Base-by-base conservation (phyloP, 2,329 filamentous ascomycete genomes). In the Myriosclerotinia curreyana region DNA sequence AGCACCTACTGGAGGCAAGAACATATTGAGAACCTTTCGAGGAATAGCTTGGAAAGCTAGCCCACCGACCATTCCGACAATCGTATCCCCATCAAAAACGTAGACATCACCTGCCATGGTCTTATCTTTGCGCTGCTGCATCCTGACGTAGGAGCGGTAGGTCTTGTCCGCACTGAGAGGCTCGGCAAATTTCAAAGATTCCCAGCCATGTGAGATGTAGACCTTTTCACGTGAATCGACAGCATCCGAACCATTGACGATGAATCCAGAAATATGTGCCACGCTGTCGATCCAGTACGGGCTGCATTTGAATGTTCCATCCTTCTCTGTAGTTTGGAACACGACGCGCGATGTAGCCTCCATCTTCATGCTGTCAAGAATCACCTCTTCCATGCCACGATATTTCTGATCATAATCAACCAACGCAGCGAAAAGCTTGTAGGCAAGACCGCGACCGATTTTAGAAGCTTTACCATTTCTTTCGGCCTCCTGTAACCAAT, bases 341-440 rank as follows among this genome's bases (percentile, higher is more conserved):
- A 70, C 70, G 42, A 81, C 71, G 71, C 73, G 75, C 67, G 78
- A 76, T 42, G 79, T 78, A 46, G 79, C 78, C 71, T 81, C 79
- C 68, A 77, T 77, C 15, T 75, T 70, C 58, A 86, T 85, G 60
- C 77, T 74, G 50, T 73, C 71, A 8, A 87, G 76, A 44, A 86
- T 79, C 8, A 87, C 82, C 62, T 84, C 82, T 48, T 85, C 79
- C 76, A 86, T 86, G 31, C 83, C 84, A 60, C 78, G 79, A 72
- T 83, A 87, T 46, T 78, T 77, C 11, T 72, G 74, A 20, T 79
- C 77, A 67, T 86, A 87, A 70, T 86, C 82, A 7, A 86, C 84
- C 0, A 86, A 75, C 50, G 82, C 80, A 54, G 79, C 78, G 69
- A 83, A 84, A 60, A 88, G 82, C 77, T 92, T 93, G 82, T 95